Evolutionary conservation across 129 eudicot genomes (phyloP), one percentile per base, ranked within the genome.

Genomic region (Oenanthe sinensis): DNA sequence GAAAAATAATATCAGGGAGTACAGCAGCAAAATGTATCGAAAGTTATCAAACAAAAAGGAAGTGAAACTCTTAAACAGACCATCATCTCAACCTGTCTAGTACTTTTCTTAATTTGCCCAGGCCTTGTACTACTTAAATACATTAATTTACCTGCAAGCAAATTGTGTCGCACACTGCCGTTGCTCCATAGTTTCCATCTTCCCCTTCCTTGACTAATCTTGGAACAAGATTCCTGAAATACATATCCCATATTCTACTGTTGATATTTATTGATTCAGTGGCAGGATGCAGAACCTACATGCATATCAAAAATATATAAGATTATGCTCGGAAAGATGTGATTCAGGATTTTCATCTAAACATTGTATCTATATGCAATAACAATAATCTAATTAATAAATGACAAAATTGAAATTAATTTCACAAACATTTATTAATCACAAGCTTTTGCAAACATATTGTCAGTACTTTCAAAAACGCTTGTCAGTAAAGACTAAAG

Each of bases 181-280:
- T 75, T 46, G 91, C 90, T 67, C 98, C 98, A 45, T 80, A 90
- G 49, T 94, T 94, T 68, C 98, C 98, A 70, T 94, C 98, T 78
- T 91, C 85, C 26, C 98, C 98, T 82, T 87, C 84, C 83, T 83
- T 94, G 5, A 94, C 97, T 52, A 94, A 82, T 71, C 97, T 84
- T 39, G 98, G 97, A 48, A 94, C 96, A 83, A 94, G 87, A 74
- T 91, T 87, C 46, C 79, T 91, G 78, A 94, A 90, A 80, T 94
- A 94, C 83, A 90, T 85, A 80, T 89, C 90, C 98, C 98, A 94
- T 79, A 94, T 84, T 87, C 86, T 82, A 62, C 30, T 63, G 81
- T 94, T 94, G 48, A 91, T 94, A 74, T 94, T 94, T 63, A 94
- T 94, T 40, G 92, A 81, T 72, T 83, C 84, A 77, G 90, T 85